Base-by-base conservation (phyloP, 495 filamentous ascomycete species). In the Hypoxylon trugodes region DNA sequence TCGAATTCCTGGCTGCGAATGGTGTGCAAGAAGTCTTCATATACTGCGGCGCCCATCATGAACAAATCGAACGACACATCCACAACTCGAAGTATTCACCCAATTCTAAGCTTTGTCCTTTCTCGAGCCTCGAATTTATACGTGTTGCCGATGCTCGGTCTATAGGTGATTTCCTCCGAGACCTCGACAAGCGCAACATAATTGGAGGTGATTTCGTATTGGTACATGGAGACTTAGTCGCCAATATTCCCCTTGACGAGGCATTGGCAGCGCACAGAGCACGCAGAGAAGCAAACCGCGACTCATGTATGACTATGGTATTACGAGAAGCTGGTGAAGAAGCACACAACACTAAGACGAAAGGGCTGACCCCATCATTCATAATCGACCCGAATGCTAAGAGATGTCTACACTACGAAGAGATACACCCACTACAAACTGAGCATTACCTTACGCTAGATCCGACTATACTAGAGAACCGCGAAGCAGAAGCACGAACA, bases 241-340 rank as follows among this genome's bases (percentile, higher is more conserved):
- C 91, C 61, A 99, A 97, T 69, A 73, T 98, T 41, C 84, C 88
- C 6, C 87, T 99, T 18, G 91, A 93, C 63, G 81, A 77, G 38
- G 89, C 88, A n/a, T 77, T 99, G 41, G 81, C 86, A 4, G 85
- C 83, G 32, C 95, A 99, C 73, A 86, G 90, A 49, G 86, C 87
- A 42, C 89, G 95, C 26, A 87, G 95, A 36, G 86, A 87, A 71
- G 84, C 85, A 46, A 90, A 96, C 76, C 94, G 95, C 70, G 93
- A 96, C 72, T 92, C 94, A 10, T 97, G 97, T 76, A 99, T 99
- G 96, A 99, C 95, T 19, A 92, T 98, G 87, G 82, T 99, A 18
- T 77, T 98, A 47, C 84, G 90, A 42, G 86, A 92, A 74, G 90
- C 87, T 2, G 91, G 91, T n/a, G 76, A 79, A 1, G 79, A 76